phyloP scores from a whole-genome alignment of 441 rosid genomes.

The Jatropha podagrica region DNA sequence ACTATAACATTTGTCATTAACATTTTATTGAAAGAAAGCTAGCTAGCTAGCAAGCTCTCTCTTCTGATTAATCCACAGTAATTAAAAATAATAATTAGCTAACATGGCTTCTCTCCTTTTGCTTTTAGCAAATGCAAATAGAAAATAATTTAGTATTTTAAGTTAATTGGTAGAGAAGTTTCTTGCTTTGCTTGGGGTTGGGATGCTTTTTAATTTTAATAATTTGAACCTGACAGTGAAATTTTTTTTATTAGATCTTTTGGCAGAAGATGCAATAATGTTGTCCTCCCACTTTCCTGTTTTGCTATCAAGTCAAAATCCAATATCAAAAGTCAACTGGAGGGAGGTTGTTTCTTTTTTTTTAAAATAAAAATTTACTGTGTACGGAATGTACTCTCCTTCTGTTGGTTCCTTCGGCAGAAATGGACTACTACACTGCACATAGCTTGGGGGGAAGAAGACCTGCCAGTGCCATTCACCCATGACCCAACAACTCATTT shows the following conservation, averaged over 20 bases:
- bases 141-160: not conserved
- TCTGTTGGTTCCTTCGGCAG: not conserved
- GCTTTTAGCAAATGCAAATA: not conserved
- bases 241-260: conserved; percentile 5
- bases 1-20: not conserved
- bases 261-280: conserved; percentile 24
- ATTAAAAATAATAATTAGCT: conserved; percentile 8
- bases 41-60: not conserved
- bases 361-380: not conserved
- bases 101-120: conserved; percentile 12
- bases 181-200: conserved; percentile 1
- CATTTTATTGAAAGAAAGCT: no score
- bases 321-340: conserved; percentile 25
- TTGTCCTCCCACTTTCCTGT: conserved; percentile 17
- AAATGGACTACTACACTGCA: no score
- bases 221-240: not conserved
- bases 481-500: no score
- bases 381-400: not conserved
- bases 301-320: conserved; percentile 10
- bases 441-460: no score
- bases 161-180: conserved; percentile 3
- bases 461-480: no score
- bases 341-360: not conserved
- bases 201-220: conserved; percentile 14
- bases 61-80: not conserved